Base-by-base conservation (phyloP, 2,329 filamentous ascomycete species). In the Septoria petroselini region DNA sequence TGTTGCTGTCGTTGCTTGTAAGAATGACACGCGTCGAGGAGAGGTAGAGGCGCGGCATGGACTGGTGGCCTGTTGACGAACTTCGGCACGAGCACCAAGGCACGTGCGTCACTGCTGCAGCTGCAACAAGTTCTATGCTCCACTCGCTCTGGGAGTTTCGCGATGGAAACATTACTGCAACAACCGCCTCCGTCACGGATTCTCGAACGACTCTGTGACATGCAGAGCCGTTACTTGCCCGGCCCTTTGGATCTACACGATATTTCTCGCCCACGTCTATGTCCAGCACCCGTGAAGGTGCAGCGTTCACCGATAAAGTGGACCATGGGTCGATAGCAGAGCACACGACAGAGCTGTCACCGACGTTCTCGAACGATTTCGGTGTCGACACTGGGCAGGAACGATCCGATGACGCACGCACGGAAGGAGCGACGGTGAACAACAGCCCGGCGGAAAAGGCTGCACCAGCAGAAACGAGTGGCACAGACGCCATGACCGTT, bases 241-340 rank as follows among this genome's bases (percentile, higher is more conserved):
- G 33, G 38, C 23, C n/a, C n/a, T n/a, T n/a, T n/a, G n/a, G n/a
- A n/a, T n/a, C n/a, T n/a, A n/a, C n/a, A n/a, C 42, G 42, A 46
- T 18, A 18, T 6, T 18, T 19, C 42, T 31, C 29, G 21, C 33
- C 30, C 12, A 33, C 52, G 59, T 61, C 60, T 57, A 64, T 64
- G 61, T 65, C 62, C 60, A 50, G 48, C 34, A 49, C 50, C 39
- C 49, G 35, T 51, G 56, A 47, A 50, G 42, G 25, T 21, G 17
- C 46, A 48, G 57, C 58, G 33, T 52, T 44, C 51, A 31, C 53
- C 43, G 37, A 53, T 19, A 41, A 50, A 25, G 21, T 40, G 34
- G 41, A 60, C 21, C 42, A 59, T 53, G 57, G 33, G 18, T 30
- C 53, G 53, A 34, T 60, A 53, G 49, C 48, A 39, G 27, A 34